Evolutionary conservation across 2,329 filamentous ascomycete species (phyloP).

Genomic region (Fusarium sp.): DNA sequence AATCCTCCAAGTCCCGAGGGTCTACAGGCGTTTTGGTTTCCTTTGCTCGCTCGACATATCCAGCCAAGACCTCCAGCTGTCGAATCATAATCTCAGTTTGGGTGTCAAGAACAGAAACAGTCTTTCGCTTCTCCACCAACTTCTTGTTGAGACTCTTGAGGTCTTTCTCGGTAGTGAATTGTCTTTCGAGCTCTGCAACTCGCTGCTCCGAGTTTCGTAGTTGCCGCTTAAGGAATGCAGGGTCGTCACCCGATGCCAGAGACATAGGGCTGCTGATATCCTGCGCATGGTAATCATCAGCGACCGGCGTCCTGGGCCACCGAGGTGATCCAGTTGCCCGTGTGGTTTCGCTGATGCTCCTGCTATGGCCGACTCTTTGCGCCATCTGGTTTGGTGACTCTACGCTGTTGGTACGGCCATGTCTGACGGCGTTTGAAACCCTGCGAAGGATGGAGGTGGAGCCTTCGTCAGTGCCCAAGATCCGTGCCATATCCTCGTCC

Average conservation of each 20-base stretch:
- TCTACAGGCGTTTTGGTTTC: slow-evolving; percentile 84
- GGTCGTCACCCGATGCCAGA: slow-evolving; percentile 73
- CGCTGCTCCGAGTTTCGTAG: slow-evolving; percentile 84
- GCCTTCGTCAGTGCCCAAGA: slow-evolving; percentile 81
- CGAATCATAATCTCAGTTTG: slow-evolving; percentile 96
- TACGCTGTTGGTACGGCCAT: slow-evolving; percentile 89
- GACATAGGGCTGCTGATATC: slow-evolving; percentile 81
- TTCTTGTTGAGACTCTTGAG: slow-evolving; percentile 86
- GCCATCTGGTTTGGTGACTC: slow-evolving; percentile 62
- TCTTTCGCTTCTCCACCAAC: slow-evolving; percentile 92
- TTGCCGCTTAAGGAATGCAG: slow-evolving; percentile 77
- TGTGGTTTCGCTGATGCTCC: slow-evolving; percentile 77
- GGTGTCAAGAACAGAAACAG: slow-evolving; percentile 92
- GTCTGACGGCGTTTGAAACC: slow-evolving; percentile 93
- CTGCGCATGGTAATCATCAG: slow-evolving; percentile 65
- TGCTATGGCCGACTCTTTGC: slow-evolving; percentile 63
- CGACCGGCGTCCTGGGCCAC: slow-evolving; percentile 76
- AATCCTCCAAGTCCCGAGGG: slow-evolving; percentile 84
- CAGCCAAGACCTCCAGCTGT: slow-evolving; percentile 88
- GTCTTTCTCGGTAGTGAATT: slow-evolving; percentile 75
- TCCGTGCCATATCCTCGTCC: slow-evolving; percentile 95
- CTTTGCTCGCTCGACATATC: slow-evolving; percentile 89
- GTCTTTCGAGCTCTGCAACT: slow-evolving; percentile 87
- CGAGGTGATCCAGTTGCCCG: slow-evolving; percentile 73
- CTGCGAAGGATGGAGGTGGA: slow-evolving; percentile 85